Conservation (phyloP, 768 basidiomycete species). For the Pleurotus platypus region DNA sequence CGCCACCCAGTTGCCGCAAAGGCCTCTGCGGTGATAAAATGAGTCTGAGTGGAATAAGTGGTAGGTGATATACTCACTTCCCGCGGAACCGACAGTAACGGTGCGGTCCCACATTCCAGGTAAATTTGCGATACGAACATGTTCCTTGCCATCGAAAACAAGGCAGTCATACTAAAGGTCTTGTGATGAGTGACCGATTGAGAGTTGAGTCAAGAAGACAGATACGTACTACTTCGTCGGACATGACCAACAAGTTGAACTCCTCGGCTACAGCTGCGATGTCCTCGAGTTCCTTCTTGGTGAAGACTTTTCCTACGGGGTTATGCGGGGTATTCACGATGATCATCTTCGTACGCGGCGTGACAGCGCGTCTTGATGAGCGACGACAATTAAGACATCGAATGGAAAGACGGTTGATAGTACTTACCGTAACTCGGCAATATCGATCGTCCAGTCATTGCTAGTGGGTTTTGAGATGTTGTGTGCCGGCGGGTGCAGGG, state of each 20-base stretch:
- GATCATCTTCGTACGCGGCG: slow-evolving; percentile 89
- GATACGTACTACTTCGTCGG: slow-evolving; percentile 89
- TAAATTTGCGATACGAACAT: slow-evolving; percentile 89
- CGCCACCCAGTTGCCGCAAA: slow-evolving; percentile 99
- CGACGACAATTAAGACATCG: background rate
- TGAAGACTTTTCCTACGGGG: slow-evolving; percentile 97
- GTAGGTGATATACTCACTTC: slow-evolving; percentile 51
- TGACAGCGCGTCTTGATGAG: slow-evolving; percentile 64
- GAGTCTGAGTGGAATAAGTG: background rate
- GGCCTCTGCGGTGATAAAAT: slow-evolving; percentile 54
- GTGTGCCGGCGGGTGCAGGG: slow-evolving; percentile 80
- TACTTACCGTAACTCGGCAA: slow-evolving; percentile 78
- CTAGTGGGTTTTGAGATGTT: slow-evolving; percentile 44
- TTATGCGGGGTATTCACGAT: slow-evolving; percentile 97
- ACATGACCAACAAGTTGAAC: slow-evolving; percentile 87
- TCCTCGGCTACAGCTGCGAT: slow-evolving; percentile 89
- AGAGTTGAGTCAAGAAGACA: background rate
- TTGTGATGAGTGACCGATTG: slow-evolving; percentile 1
- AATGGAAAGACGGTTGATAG: background rate
- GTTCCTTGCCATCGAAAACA: slow-evolving; percentile 83
- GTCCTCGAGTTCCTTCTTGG: slow-evolving; percentile 71
- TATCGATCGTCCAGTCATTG: slow-evolving; percentile 87
- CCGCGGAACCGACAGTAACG: slow-evolving; percentile 92
- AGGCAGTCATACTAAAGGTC: slow-evolving; percentile 82
- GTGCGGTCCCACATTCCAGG: slow-evolving; percentile 99